These are phyloP conservation scores for Kodamaea restingae DNA, from an alignment of 805 yeast species.

Conservation along the genomic window DNA sequence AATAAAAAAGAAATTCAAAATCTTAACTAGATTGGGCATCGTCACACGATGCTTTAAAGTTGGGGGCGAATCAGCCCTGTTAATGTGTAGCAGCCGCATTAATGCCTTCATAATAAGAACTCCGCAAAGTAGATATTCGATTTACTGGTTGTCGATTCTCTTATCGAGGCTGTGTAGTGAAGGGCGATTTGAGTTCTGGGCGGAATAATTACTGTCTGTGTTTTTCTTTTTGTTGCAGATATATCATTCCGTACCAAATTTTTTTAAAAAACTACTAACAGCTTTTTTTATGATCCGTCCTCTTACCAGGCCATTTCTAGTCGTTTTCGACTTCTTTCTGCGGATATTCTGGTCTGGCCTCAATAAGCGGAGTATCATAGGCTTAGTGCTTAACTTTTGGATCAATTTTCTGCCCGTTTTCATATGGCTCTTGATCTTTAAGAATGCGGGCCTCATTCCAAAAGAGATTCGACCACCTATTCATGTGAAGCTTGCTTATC, in stretches of 20 bases:
- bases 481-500: slow-evolving; percentile 44
- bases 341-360: slow-evolving; percentile 23
- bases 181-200: no score
- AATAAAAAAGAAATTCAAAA: no score
- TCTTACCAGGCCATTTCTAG: slow-evolving; percentile 6
- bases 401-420: slow-evolving; percentile 51
- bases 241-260: not conserved
- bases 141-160: no score
- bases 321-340: slow-evolving; percentile 10
- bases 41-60: no score
- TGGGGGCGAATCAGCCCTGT: no score
- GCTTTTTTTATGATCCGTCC: slow-evolving; percentile 3
- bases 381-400: slow-evolving; percentile 41
- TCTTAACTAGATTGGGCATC: no score
- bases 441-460: slow-evolving; percentile 58
- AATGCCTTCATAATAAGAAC: no score
- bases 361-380: slow-evolving; percentile 37
- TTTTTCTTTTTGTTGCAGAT: not conserved
- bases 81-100: no score
- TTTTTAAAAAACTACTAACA: not conserved
- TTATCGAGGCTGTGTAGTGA: no score
- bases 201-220: no score
- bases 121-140: no score
- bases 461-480: slow-evolving; percentile 49
- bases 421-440: slow-evolving; percentile 53